phyloP scores from a whole-genome alignment of 768 basidiomycete genomes.

The Tubosaeta sp. region DNA sequence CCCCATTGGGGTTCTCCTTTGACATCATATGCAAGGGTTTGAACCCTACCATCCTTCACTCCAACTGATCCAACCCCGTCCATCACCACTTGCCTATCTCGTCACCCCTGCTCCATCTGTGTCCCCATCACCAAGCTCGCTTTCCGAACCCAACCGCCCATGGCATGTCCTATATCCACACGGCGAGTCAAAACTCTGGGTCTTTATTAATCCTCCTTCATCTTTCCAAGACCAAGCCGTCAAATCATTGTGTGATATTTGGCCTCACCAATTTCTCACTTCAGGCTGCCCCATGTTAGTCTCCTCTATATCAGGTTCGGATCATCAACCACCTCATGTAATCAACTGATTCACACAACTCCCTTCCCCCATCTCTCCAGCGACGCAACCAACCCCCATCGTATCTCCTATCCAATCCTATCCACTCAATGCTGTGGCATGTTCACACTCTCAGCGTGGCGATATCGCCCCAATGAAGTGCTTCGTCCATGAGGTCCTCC shows the following conservation, averaged over 20 bases:
- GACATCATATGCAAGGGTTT: conserved; percentile 60
- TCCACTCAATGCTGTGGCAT: conserved; percentile 14
- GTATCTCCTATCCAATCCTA: conserved; percentile 28
- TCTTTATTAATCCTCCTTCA: background rate
- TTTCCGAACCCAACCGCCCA: conserved; percentile 34
- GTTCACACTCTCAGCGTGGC: conserved; percentile 16
- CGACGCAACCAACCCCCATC: conserved; percentile 34
- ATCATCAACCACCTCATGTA: conserved; percentile 8
- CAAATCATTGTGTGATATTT: conserved; percentile 72
- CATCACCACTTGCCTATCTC: conserved; percentile 40
- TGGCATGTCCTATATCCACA: conserved; percentile 32
- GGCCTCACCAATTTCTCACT: conserved; percentile 63
- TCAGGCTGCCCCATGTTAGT: conserved; percentile 27
- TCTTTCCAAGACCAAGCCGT: conserved; percentile 65
- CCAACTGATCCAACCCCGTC: conserved; percentile 34
- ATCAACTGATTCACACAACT: conserved; percentile 38
- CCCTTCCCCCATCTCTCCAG: conserved; percentile 52
- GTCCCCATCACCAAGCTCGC: conserved; percentile 35
- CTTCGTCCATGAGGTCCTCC: conserved; percentile 86
- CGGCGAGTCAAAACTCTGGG: conserved; percentile 35
- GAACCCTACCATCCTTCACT: conserved; percentile 64
- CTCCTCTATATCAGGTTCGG: conserved; percentile 9
- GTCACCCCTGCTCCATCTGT: conserved; percentile 57
- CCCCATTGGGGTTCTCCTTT: conserved; percentile 68
- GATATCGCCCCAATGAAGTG: conserved; percentile 58